A percentile compares a stretch with the other conserved stretches of the same genome.
Evolutionary conservation across 2,329 filamentous ascomycete species (phyloP).

Genomic region (Paecilomyces dactylethromorphus): DNA sequence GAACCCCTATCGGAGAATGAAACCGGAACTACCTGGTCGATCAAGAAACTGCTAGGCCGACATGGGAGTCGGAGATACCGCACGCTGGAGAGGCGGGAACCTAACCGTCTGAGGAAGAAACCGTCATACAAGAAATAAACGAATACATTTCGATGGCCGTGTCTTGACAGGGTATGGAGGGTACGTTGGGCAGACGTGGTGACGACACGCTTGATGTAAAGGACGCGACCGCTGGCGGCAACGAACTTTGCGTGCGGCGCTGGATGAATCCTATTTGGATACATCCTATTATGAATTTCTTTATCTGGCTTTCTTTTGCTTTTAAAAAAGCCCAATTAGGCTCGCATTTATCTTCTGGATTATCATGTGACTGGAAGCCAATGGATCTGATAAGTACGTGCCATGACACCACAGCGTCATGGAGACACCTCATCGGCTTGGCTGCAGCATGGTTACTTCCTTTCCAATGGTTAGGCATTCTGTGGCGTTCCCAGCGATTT

Average conservation of each 20-base stretch:
- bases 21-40: slow-evolving; percentile 13
- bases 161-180: background rate
- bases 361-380: background rate
- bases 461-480: background rate
- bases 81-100: slow-evolving; percentile 21
- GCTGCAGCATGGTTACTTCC: background rate
- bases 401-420: background rate
- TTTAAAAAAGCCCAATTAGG: background rate
- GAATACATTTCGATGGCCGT: background rate
- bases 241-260: background rate
- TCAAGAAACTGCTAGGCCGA: slow-evolving; percentile 19
- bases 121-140: background rate
- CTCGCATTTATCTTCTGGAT: background rate
- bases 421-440: background rate
- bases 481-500: background rate
- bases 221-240: background rate
- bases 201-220: background rate
- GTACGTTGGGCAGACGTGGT: background rate
- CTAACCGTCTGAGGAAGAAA: slow-evolving; percentile 23
- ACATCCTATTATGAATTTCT: background rate
- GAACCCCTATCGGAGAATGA: slow-evolving; percentile 3
- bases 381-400: background rate
- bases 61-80: slow-evolving; percentile 22
- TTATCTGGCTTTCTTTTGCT: background rate
- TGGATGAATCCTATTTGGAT: background rate